Evolutionary conservation across 2,329 filamentous ascomycete genomes (phyloP).

Genomic region (Pseudofabraea citricarpa): DNA sequence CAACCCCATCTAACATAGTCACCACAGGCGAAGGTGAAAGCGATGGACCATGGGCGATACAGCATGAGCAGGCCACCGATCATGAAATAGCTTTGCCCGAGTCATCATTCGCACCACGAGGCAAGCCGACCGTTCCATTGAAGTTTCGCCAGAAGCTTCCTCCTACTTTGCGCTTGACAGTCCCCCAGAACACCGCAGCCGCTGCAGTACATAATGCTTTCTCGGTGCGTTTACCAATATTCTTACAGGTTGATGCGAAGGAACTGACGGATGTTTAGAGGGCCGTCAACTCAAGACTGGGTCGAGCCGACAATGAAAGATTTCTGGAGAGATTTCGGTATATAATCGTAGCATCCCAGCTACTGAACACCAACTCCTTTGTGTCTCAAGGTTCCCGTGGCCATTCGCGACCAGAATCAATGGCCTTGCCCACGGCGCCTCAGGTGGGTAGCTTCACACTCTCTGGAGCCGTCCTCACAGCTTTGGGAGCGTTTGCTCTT

Average conservation of each 20-base stretch:
- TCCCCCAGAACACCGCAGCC: slow-evolving; percentile 34
- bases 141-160: slow-evolving; percentile 47
- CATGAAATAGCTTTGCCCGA: slow-evolving; percentile 19
- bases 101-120: slow-evolving; percentile 48
- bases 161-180: slow-evolving; percentile 38
- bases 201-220: slow-evolving; percentile 44
- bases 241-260: no score
- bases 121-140: slow-evolving; percentile 47
- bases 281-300: slow-evolving; percentile 67
- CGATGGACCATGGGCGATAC: no score
- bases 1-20: no score
- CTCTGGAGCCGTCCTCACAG: slow-evolving; percentile 62
- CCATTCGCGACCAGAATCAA: slow-evolving; percentile 15
- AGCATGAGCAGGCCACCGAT: slow-evolving; percentile 25
- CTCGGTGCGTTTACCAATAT: slow-evolving; percentile 45
- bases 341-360: slow-evolving; percentile 84
- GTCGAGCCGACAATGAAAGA: slow-evolving; percentile 72
- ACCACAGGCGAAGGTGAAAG: slow-evolving; percentile 39
- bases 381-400: slow-evolving; percentile 31
- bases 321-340: slow-evolving; percentile 94
- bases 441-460: slow-evolving; percentile 46
- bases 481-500: slow-evolving; percentile 50
- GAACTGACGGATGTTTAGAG: slow-evolving; percentile 40
- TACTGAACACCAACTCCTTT: slow-evolving; percentile 68
- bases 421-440: slow-evolving; percentile 13